phyloP scores from a whole-genome alignment of 2,329 filamentous ascomycete genomes.

The Corinectria fuckeliana region DNA sequence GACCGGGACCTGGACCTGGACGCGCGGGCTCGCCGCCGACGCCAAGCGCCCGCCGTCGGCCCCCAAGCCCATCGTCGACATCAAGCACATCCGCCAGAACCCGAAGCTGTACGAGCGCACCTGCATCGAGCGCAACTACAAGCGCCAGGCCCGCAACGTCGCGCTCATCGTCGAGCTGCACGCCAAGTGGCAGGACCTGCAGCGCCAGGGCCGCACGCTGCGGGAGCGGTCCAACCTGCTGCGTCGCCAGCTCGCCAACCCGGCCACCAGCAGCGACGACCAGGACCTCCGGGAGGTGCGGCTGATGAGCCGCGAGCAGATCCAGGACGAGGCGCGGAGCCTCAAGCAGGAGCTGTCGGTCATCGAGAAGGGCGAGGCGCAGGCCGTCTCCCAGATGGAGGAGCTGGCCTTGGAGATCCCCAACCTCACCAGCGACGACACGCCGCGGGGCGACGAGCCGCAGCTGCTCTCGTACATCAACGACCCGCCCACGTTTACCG shows the following conservation, averaged over 20 bases:
- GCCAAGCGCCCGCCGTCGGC: conserved; percentile 69
- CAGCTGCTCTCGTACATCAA: conserved; percentile 80
- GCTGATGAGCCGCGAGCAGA: conserved; percentile 52
- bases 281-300: conserved; percentile 46
- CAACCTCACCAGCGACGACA: conserved; percentile 80
- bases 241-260: conserved; percentile 60
- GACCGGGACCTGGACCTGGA: conserved; percentile 6
- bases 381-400: conserved; percentile 70
- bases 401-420: conserved; percentile 79
- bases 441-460: conserved; percentile 73
- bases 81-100: conserved; percentile 90
- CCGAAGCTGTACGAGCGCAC: conserved; percentile 81
- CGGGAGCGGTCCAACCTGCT: conserved; percentile 72
- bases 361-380: conserved; percentile 68
- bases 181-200: conserved; percentile 64
- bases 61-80: conserved; percentile 79
- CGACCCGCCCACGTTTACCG: conserved; percentile 59
- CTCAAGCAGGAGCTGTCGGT: conserved; percentile 68
- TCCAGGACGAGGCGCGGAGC: conserved; percentile 68
- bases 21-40: conserved; percentile 34
- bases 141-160: conserved; percentile 59
- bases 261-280: conserved; percentile 53
- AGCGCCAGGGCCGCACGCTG: conserved; percentile 64
- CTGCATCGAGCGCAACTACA: conserved; percentile 86
- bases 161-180: conserved; percentile 62